Base-by-base conservation (phyloP, 805 yeast genomes). In the Middelhovenomyces tepae region DNA sequence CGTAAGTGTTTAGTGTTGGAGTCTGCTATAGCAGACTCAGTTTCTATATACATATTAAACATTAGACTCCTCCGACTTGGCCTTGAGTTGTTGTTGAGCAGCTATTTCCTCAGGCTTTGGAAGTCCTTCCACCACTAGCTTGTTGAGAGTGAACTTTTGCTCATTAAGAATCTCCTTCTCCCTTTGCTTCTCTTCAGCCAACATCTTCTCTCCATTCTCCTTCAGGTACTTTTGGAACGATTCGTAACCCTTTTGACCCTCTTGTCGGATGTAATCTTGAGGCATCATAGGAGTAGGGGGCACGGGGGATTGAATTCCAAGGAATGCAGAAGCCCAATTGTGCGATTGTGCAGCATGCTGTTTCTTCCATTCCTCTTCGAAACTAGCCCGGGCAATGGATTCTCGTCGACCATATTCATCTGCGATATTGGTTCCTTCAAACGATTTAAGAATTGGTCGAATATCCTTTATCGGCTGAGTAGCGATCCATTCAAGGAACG, bases 401-500 rank as follows among this genome's bases (percentile, higher is more conserved):
- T 87, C 97, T 62, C 96, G 78, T 36, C 69, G 67, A 32, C 75
- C 71, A 54, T 82, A 91, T 57, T 87, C 97, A 34, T 69, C 75
- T 7, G 91, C 75, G 34, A 89, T 73, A 27, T 77, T 59, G 53
- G 75, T 75, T 53, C 76, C 82, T 22, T 67, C 57, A 62, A 77
- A 91, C 5, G 94, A 73, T 43, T 69, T 66, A 47, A 93, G 65
- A 22, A 86, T 73, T 20, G 94, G 94, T 62, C 96, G 82, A 35
- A 91, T 91, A 59, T 91, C 98, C 57, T 73, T 73, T 48, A 82
- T 67, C 24, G 70, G 72, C 59, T 85, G 94, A 10, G 94, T 82
- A 10, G 95, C 97, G 40, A 91, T 62, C 63, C 83, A 91, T 64
- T 91, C 99, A 47, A 91, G 73, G 64, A 91, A 78, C 37, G 97